These are phyloP conservation scores for Aspergillus pseudoglaucus DNA, from an alignment of 2,329 filamentous ascomycete genomes.

Conservation along the genomic window DNA sequence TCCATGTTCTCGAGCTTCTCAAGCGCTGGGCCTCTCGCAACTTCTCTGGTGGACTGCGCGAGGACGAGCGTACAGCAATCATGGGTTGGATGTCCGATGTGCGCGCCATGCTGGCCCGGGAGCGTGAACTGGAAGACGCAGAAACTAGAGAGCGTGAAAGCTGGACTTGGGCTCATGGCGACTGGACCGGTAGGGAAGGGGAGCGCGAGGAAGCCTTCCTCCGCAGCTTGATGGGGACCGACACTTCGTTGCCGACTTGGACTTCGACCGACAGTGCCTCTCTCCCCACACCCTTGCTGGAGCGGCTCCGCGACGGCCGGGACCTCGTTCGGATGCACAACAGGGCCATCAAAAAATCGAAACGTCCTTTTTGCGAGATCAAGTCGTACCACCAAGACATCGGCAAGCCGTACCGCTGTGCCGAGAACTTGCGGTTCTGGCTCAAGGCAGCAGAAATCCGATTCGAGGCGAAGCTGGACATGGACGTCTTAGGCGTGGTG, in stretches of 20 bases:
- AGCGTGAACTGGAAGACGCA: conserved; percentile 68
- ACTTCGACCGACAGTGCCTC: conserved; percentile 47
- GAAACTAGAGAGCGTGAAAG: conserved; percentile 65
- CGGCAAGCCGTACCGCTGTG: conserved; percentile 84
- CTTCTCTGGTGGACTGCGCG: conserved; percentile 74
- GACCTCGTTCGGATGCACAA: conserved; percentile 85
- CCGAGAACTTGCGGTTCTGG: conserved; percentile 94
- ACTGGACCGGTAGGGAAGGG: conserved; percentile 69
- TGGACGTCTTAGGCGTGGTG: conserved; percentile 83
- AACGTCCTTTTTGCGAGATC: conserved; percentile 81
- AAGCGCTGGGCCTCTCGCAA: conserved; percentile 85
- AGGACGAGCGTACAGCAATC: conserved; percentile 71
- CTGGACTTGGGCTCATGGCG: conserved; percentile 74
- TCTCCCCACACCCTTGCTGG: conserved; percentile 61
- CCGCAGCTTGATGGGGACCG: conserved; percentile 58
- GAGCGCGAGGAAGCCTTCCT: conserved; percentile 79
- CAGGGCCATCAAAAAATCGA: conserved; percentile 74
- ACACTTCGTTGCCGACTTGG: conserved; percentile 61
- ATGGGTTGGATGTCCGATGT: conserved; percentile 73
- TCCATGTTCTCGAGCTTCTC: conserved; percentile 80
- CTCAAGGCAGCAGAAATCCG: conserved; percentile 89
- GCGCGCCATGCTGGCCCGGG: conserved; percentile 65
- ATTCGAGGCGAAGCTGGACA: conserved; percentile 77
- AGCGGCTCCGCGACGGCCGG: conserved; percentile 68
- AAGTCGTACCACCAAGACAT: conserved; percentile 87